These are phyloP conservation scores for Oehlia diaphana DNA, from an alignment of 192 early-diverging fungal genomes.

Conservation along the genomic window DNA sequence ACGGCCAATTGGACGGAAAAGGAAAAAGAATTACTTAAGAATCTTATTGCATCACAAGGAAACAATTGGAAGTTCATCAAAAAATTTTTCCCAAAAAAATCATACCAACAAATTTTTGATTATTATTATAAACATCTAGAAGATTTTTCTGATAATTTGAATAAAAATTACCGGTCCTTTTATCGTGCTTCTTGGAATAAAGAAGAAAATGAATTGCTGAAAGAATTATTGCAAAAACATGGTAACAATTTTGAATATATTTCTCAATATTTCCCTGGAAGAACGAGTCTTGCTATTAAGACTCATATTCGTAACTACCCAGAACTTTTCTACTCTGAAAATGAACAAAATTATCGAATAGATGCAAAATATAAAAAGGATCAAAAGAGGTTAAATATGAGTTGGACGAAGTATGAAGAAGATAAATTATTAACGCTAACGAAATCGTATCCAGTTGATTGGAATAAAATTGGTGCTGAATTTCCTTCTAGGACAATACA, in stretches of 20 bases:
- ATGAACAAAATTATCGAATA: background rate
- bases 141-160: background rate
- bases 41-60: background rate
- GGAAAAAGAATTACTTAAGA: background rate
- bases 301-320: background rate
- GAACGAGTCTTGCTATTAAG: background rate
- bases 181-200: background rate
- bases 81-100: background rate
- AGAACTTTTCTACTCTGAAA: background rate
- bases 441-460: background rate
- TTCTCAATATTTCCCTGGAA: background rate
- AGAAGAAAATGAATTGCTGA: background rate
- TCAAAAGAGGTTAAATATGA: background rate
- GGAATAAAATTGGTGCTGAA: background rate
- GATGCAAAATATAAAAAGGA: background rate
- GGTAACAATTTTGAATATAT: conserved; percentile 1
- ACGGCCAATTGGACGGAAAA: background rate
- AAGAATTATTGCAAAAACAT: conserved; percentile 2
- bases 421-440: background rate
- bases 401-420: background rate
- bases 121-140: background rate
- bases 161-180: background rate
- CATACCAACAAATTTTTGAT: background rate
- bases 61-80: conserved; percentile 7
- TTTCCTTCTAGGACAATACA: background rate